Base-by-base conservation (phyloP, 1,139 yeast species). In the Suhomyces panamericanus region DNA sequence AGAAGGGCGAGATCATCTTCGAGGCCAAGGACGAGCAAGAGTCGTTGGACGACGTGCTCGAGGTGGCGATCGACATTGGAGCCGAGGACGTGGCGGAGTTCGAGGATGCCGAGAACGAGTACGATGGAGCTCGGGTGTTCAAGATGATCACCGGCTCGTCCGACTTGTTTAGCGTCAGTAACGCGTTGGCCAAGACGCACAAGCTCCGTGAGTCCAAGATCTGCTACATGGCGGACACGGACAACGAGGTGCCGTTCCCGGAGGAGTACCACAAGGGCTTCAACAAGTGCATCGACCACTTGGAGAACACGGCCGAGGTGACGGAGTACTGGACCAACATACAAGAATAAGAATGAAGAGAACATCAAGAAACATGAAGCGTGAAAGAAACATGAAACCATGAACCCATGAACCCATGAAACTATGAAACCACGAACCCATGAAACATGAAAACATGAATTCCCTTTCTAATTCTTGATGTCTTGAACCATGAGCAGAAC, bases 271-370 rank as follows among this genome's bases (percentile, higher is more conserved):
- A 66, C 42, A 75, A 73, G 49, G 74, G 76, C 27, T 77, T 80
- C 53, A 75, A 75, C 20, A 86, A 83, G 58, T 79, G 90, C 31
- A 64, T 85, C 38, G 71, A 66, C 24, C 73, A 75, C 45, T 69
- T 91, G 43, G 95, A 88, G 49, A 88, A 82, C 33, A 68, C 88
- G 16, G 88, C 87, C 40, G 97, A 91, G 56, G 87, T 91, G 29
- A 81, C 89, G 8, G 89, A 83, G 52, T 81, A 87, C 50, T 87
- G 87, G 66, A 54, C 93, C 75, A 78, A 74, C 53, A 71, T 77
- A 35, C 59, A 59, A 42, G 66, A 58, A 6, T 45, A 44, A 28
- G 10, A 30, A 34, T 38, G 15, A 31, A 38, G 13, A 38, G 31
- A 38, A n/a, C n/a, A n/a, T n/a, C n/a, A n/a, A n/a, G n/a, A n/a